A percentile compares a stretch with the other conserved stretches of the same genome.
These are phyloP conservation scores for Bisporella sp. DNA, from an alignment of 2,329 filamentous ascomycete species.

Conservation along the genomic window DNA sequence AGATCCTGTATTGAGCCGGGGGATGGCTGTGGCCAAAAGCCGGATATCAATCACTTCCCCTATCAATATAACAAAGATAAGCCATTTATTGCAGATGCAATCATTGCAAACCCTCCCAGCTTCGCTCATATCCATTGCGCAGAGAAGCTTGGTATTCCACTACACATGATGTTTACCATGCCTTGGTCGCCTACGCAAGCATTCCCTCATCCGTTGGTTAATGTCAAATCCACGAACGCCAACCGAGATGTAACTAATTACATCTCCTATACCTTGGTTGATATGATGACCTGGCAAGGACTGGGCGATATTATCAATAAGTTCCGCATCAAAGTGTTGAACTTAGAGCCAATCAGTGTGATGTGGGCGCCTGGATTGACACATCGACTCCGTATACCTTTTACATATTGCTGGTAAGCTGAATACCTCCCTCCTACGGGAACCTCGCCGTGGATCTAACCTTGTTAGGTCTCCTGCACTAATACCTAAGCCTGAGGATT, in stretches of 20 bases:
- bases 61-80: not conserved
- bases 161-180: slow-evolving; percentile 74
- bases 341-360: slow-evolving; percentile 65
- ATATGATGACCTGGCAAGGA: slow-evolving; percentile 81
- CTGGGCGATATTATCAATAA: slow-evolving; percentile 71
- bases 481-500: slow-evolving; percentile 59
- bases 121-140: slow-evolving; percentile 73
- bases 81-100: slow-evolving; percentile 62
- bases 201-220: slow-evolving; percentile 71
- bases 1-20: slow-evolving; percentile 63
- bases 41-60: not conserved
- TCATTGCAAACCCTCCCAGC: slow-evolving; percentile 73
- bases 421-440: not conserved
- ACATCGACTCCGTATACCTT: slow-evolving; percentile 65
- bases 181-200: slow-evolving; percentile 67
- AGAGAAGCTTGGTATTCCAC: slow-evolving; percentile 66
- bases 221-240: slow-evolving; percentile 57
- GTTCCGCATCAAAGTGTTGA: slow-evolving; percentile 61
- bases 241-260: slow-evolving; percentile 68
- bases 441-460: not conserved
- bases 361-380: slow-evolving; percentile 69
- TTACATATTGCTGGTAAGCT: slow-evolving; percentile 62
- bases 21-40: not conserved
- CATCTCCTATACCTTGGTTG: slow-evolving; percentile 69
- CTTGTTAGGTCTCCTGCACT: slow-evolving; percentile 38